Conservation (phyloP, 169 alveolate genomes). For the Babesia microti region DNA sequence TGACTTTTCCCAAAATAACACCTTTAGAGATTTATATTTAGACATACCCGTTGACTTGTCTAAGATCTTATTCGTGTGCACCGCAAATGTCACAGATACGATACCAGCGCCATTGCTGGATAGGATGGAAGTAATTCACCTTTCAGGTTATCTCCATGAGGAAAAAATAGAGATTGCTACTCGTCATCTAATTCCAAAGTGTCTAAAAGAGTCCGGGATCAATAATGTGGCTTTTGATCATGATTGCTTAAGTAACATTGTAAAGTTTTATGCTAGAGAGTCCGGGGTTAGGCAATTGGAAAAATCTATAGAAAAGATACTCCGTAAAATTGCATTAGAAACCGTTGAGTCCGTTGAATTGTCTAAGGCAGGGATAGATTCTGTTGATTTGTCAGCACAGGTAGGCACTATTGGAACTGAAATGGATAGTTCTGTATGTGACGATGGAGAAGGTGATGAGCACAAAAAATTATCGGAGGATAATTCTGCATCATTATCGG, state of each 20-base stretch:
- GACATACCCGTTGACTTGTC: constrained; percentile 77
- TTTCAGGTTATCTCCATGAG: constrained; percentile 75
- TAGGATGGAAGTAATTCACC: constrained; percentile 84
- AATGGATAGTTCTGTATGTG: not conserved
- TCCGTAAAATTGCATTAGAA: constrained; percentile 73
- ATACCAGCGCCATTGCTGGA: constrained; percentile 83
- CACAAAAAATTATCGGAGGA: too few species aligned
- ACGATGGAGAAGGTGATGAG: constrained; percentile 2
- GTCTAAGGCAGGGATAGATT: constrained; percentile 2
- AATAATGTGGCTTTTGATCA: constrained; percentile 45
- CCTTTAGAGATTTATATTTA: constrained; percentile 52
- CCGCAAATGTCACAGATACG: constrained; percentile 84
- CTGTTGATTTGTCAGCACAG: constrained; percentile 2
- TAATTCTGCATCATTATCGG: constrained; percentile 37
- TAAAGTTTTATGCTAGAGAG: constrained; percentile 84
- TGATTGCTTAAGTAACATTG: constrained; percentile 51
- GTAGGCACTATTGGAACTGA: constrained; percentile 3
- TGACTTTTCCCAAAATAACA: constrained; percentile 78
- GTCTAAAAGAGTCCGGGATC: constrained; percentile 62
- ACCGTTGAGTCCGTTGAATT: constrained; percentile 38
- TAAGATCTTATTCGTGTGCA: constrained; percentile 80
- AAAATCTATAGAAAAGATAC: constrained; percentile 67
- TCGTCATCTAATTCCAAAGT: constrained; percentile 70
- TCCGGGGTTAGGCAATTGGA: constrained; percentile 83
- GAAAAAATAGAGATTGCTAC: constrained; percentile 79